Evolutionary conservation across 2,329 filamentous ascomycete genomes (phyloP), one percentile per base, ranked within the genome.

Genomic region (Septoria petroselini): DNA sequence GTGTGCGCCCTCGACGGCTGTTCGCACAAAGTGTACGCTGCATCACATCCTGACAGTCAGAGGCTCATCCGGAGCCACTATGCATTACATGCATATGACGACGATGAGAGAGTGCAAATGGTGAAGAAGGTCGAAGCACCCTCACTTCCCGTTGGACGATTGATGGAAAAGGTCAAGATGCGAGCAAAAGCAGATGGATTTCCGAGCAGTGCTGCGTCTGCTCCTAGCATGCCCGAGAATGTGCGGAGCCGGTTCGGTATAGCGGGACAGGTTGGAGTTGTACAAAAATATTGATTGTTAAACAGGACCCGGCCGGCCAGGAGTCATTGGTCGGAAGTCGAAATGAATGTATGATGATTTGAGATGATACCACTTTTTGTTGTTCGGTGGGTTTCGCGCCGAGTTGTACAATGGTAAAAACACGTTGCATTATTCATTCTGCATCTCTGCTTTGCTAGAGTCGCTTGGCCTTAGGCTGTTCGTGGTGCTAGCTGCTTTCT

Each of bases 1-100:
- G 72, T 71, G 1, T 89, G 85, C 60, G 76, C 77, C 3, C 75
- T 84, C 53, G 78, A 81, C 8, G 82, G 77, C 18, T 89, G 85
- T 61, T 70, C 70, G 30, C 82, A 82, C 58, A 74, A 83, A 33
- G 80, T 88, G 8, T 82, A 83, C 53, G 76, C 76, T 2, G 81
- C 80, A n/a, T 77, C 81, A 37, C 73, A 78, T 34, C 68, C 76
- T 2, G 72, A 76, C 0, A 79, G 79, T 18, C 76, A 80, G 51
- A 69, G 73, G 3, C 68, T 79, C 7, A 84, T 88, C 38, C 73
- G 72, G 14, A 71, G 77, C 40, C 85, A 89, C 62, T 77, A 83
- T 55, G 73, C 73, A 31, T 71, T 78, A 44, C 85, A 88, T 61
- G 78, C 81, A 33, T 71, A 74, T 27, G 77, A 80, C 51, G 70